These are phyloP conservation scores for Colletotrichum sp. DNA, from an alignment of 2,329 filamentous ascomycete genomes.

Conservation along the genomic window DNA sequence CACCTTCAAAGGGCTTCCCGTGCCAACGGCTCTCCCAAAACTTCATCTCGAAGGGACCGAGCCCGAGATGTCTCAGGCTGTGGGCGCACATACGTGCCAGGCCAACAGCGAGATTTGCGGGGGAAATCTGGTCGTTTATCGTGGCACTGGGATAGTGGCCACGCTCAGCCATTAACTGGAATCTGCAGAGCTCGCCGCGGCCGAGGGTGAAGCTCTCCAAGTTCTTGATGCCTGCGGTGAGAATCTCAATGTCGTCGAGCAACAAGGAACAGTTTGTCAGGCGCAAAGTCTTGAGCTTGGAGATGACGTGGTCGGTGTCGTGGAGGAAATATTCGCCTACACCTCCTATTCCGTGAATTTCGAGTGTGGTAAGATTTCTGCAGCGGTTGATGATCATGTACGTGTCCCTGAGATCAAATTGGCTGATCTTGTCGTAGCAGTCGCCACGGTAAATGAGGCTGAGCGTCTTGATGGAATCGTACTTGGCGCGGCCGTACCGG, in stretches of 20 bases:
- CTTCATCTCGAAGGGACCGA: not conserved
- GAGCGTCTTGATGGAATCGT: not conserved
- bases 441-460: not conserved
- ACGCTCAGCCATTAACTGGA: not conserved
- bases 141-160: fast-evolving
- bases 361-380: not conserved
- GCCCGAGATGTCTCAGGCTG: not conserved
- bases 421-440: not conserved
- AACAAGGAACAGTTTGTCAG: not conserved
- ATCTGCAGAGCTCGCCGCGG: not conserved
- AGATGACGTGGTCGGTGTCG: constrained; percentile 35
- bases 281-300: not conserved
- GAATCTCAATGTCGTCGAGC: not conserved
- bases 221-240: too few relatives aligned
- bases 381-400: not conserved
- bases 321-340: fast-evolving
- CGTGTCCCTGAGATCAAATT: not conserved
- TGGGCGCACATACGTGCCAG: fast-evolving
- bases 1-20: fast-evolving
- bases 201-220: not conserved
- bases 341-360: constrained; percentile 29
- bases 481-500: fast-evolving
- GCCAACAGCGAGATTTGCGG: not conserved
- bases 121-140: fast-evolving
- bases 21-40: not conserved